phyloP scores from a whole-genome alignment of 2,329 filamentous ascomycete genomes.

The Colletotrichum orchidophilum region DNA sequence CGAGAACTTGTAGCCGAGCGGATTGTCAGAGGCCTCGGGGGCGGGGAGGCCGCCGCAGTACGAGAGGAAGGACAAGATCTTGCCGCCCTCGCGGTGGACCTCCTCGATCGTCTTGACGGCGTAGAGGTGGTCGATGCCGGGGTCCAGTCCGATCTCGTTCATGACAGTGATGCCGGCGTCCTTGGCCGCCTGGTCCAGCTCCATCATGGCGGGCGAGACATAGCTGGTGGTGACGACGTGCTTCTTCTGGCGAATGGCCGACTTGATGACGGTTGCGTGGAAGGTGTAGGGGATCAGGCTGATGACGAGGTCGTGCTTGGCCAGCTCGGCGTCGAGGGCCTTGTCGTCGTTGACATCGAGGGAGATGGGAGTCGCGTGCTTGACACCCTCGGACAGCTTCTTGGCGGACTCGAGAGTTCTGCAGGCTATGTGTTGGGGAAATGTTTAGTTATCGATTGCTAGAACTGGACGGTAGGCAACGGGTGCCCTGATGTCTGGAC shows the following conservation, averaged over 20 bases:
- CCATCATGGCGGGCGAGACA: constrained; percentile 90
- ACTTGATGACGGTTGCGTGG: constrained; percentile 91
- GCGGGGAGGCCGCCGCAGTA: constrained; percentile 86
- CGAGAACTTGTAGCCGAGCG: constrained; percentile 92
- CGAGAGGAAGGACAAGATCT: constrained; percentile 82
- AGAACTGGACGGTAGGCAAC: background rate
- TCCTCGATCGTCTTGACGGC: constrained; percentile 88
- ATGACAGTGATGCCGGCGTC: constrained; percentile 95
- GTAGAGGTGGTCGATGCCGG: constrained; percentile 73
- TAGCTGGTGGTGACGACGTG: constrained; percentile 96
- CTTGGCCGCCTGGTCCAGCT: constrained; percentile 84
- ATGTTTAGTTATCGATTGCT: background rate
- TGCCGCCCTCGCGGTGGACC: constrained; percentile 88
- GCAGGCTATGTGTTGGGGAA: constrained; percentile 69
- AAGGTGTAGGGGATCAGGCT: constrained; percentile 90
- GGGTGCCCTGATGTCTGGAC: background rate
- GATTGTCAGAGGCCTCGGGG: constrained; percentile 83
- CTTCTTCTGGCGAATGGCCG: constrained; percentile 92
- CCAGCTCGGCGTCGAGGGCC: constrained; percentile 83
- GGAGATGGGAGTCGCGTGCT: constrained; percentile 78
- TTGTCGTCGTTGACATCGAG: constrained; percentile 82
- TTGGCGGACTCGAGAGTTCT: constrained; percentile 81
- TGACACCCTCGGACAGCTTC: constrained; percentile 76
- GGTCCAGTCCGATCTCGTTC: constrained; percentile 87
- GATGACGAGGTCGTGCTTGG: constrained; percentile 82